Conservation (phyloP, 108 stramenopile genomes). For the Nannochloropsis gaditana region DNA sequence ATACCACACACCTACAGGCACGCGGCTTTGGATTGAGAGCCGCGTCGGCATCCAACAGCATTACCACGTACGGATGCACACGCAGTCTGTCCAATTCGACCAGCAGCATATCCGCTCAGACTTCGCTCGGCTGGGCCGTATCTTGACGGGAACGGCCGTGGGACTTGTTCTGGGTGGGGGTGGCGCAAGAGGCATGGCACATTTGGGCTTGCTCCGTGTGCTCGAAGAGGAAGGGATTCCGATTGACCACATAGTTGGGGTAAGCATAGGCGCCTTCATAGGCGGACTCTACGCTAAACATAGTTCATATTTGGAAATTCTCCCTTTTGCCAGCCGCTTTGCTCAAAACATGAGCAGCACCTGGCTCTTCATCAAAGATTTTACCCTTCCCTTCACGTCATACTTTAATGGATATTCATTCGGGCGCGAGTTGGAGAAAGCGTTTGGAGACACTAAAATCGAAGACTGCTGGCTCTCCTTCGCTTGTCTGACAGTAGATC, state of each 20-base stretch:
- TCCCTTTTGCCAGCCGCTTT: neutral
- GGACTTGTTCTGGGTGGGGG: constrained; percentile 48
- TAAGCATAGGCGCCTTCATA: constrained; percentile 44
- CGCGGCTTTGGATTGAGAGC: constrained; percentile 34
- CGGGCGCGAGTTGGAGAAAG: constrained; percentile 53
- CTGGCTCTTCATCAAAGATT: constrained; percentile 18
- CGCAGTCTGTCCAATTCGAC: neutral
- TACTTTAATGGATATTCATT: constrained; percentile 52
- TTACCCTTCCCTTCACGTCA: constrained; percentile 38
- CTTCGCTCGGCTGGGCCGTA: constrained; percentile 28
- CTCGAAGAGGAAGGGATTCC: constrained; percentile 42
- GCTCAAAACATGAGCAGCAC: neutral
- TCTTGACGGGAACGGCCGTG: constrained; percentile 37
- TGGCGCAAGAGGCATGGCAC: constrained; percentile 44
- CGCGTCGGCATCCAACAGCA: constrained; percentile 28
- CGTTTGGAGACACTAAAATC: constrained; percentile 53
- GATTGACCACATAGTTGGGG: constrained; percentile 43
- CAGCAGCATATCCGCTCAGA: constrained; percentile 22
- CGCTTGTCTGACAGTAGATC: constrained; percentile 59
- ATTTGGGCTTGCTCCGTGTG: constrained; percentile 39
- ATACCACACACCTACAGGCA: constrained; percentile 24
- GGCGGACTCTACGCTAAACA: constrained; percentile 36
- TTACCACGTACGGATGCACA: constrained; percentile 30
- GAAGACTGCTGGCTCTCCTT: constrained; percentile 63
- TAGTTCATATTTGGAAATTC: neutral